These are phyloP conservation scores for Emericellopsis terricola DNA, from an alignment of 495 filamentous ascomycete genomes.

Conservation along the genomic window DNA sequence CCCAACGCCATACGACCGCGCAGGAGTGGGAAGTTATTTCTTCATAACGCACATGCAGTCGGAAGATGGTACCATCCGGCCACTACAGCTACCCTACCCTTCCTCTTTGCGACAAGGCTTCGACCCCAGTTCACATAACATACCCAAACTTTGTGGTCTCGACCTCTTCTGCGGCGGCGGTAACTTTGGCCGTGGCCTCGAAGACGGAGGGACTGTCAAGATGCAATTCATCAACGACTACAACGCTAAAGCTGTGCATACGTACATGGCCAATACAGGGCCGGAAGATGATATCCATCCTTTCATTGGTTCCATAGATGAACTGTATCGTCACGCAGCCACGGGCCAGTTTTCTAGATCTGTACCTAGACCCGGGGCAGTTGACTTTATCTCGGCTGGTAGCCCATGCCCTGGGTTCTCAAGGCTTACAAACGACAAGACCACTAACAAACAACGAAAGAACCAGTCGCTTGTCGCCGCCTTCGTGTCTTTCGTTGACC, in stretches of 20 bases:
- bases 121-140: slow-evolving; percentile 16
- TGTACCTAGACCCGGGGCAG: slow-evolving; percentile 37
- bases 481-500: slow-evolving; percentile 52
- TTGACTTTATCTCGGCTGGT: slow-evolving; percentile 53
- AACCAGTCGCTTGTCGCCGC: slow-evolving; percentile 59
- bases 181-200: slow-evolving; percentile 54
- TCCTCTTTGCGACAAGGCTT: slow-evolving; percentile 35
- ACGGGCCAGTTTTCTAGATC: slow-evolving; percentile 21
- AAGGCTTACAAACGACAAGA: slow-evolving; percentile 31
- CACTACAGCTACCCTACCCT: too few relatives aligned
- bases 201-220: slow-evolving; percentile 46
- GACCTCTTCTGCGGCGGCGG: slow-evolving; percentile 61
- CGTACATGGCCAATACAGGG: slow-evolving; percentile 42
- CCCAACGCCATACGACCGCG: slow-evolving; percentile 41
- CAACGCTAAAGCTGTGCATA: slow-evolving; percentile 40
- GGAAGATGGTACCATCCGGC: too few relatives aligned
- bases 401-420: slow-evolving; percentile 63
- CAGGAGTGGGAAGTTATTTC: slow-evolving; percentile 45
- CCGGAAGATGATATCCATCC: slow-evolving; percentile 17
- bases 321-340: slow-evolving; percentile 39
- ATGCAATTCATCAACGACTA: slow-evolving; percentile 50
- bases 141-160: slow-evolving; percentile 30
- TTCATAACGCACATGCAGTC: slow-evolving; percentile 30
- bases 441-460: slow-evolving; percentile 23
- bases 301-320: slow-evolving; percentile 51